Conservation (phyloP, 768 basidiomycete species). For the Suillus fuscotomentosus region DNA sequence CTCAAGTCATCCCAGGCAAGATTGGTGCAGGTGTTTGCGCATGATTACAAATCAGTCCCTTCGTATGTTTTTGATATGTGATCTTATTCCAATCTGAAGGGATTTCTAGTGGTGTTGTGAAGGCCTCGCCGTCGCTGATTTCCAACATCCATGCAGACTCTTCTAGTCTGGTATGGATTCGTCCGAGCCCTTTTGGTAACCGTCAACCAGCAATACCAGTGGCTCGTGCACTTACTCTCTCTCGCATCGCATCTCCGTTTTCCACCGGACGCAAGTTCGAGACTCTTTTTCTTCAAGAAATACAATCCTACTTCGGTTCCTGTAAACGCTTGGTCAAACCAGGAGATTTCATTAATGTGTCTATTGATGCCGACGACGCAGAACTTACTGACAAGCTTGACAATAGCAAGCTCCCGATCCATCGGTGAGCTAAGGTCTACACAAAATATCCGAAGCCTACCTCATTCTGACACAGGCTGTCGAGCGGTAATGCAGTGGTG, state of each 20-base stretch:
- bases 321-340: constrained; percentile 59
- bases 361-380: constrained; percentile 52
- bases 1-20: constrained; percentile 37
- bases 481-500: constrained; percentile 45
- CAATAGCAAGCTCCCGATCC: background rate
- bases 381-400: background rate
- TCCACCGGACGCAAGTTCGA: constrained; percentile 68
- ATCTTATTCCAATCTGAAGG: constrained; percentile 5
- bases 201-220: constrained; percentile 59
- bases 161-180: constrained; percentile 35
- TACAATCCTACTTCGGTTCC: constrained; percentile 62
- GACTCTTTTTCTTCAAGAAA: constrained; percentile 51
- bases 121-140: constrained; percentile 51
- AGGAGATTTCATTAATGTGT: constrained; percentile 71
- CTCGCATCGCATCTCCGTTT: constrained; percentile 76
- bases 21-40: constrained; percentile 56
- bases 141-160: constrained; percentile 45
- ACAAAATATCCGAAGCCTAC: background rate
- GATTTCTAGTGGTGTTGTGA: constrained; percentile 35
- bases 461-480: background rate
- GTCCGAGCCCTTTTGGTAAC: constrained; percentile 60
- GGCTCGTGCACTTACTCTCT: constrained; percentile 69
- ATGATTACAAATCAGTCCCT: constrained; percentile 41
- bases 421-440: background rate
- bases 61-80: constrained; percentile 29